Conservation (phyloP, 768 basidiomycete species). For the Boletus pseudopeckii region DNA sequence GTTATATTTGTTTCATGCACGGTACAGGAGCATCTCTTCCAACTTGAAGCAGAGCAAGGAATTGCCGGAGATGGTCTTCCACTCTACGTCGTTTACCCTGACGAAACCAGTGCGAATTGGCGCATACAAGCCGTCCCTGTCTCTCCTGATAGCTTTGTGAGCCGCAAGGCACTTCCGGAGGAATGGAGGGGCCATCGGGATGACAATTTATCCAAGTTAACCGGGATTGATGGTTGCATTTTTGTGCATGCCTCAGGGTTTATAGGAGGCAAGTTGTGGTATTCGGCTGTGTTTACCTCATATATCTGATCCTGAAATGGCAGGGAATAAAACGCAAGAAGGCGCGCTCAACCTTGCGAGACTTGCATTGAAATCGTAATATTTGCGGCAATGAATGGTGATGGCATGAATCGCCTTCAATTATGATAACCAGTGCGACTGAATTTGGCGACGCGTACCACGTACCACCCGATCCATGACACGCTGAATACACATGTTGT, state of each 20-base stretch:
- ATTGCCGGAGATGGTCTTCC: conserved; percentile 51
- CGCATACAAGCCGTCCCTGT: conserved; percentile 90
- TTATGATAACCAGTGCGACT: conserved; percentile 6
- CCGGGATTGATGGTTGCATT: conserved; percentile 78
- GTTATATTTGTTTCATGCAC: conserved; percentile 14
- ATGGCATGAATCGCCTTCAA: conserved; percentile 14
- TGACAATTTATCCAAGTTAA: conserved; percentile 66
- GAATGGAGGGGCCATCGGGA: conserved; percentile 91
- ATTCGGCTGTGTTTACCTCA: background rate
- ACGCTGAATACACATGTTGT: conserved; percentile 17
- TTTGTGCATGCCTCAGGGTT: conserved; percentile 97
- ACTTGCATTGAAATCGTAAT: conserved; percentile 49
- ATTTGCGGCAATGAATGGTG: conserved; percentile 15
- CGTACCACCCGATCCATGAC: conserved; percentile 1
- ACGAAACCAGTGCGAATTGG: conserved; percentile 75
- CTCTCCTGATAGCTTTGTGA: conserved; percentile 80
- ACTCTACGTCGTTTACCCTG: conserved; percentile 87
- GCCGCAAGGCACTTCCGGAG: conserved; percentile 89
- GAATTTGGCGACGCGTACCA: conserved; percentile 9
- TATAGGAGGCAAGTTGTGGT: conserved; percentile 70
- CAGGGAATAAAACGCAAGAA: conserved; percentile 87
- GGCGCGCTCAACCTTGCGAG: conserved; percentile 81
- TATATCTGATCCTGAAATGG: conserved; percentile 10
- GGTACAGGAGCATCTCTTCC: conserved; percentile 81
- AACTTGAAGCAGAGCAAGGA: conserved; percentile 63